Percentiles rank a stretch among this genome's conserved stretches.
Conservation (phyloP, 202 grass and related monocot genomes). For the Cymbopogon flexuosus region DNA sequence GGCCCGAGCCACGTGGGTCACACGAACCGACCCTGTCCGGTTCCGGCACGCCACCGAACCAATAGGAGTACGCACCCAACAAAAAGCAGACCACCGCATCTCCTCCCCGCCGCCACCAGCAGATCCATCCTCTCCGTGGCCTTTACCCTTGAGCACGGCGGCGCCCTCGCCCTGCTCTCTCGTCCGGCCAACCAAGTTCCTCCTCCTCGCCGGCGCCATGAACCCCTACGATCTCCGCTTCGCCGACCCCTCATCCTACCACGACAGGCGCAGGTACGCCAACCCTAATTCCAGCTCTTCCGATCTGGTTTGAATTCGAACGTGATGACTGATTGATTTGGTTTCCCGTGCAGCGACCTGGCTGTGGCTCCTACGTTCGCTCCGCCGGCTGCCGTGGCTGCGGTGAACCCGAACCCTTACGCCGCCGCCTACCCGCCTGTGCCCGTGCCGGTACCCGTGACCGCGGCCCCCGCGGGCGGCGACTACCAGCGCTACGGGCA, state of each 20-base stretch:
- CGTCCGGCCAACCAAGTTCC: background rate
- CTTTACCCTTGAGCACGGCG: slow-evolving; percentile 10
- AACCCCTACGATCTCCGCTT: slow-evolving; percentile 73
- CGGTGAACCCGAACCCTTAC: slow-evolving; percentile 27
- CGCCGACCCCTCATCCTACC: slow-evolving; percentile 85
- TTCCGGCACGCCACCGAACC: background rate
- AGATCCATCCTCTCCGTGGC: slow-evolving; percentile 19
- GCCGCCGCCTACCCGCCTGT: slow-evolving; percentile 26
- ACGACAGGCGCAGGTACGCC: slow-evolving; percentile 74
- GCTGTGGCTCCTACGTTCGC: slow-evolving; percentile 19
- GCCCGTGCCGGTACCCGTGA: slow-evolving; percentile 4
- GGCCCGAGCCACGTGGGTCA: slow-evolving; percentile 11
- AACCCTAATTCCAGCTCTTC: slow-evolving; percentile 4
- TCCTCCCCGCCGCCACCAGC: slow-evolving; percentile 24
- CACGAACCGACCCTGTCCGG: background rate
- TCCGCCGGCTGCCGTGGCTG: slow-evolving; percentile 6
- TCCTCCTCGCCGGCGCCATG: slow-evolving; percentile 32
- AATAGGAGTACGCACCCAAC: background rate
- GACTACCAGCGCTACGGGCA: slow-evolving; percentile 27
- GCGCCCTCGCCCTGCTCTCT: background rate
- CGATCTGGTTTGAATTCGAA: slow-evolving; percentile 15
- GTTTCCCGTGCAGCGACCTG: slow-evolving; percentile 31
- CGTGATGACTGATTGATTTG: background rate
- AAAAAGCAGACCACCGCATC: slow-evolving; percentile 26
- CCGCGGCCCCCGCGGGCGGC: background rate